phyloP scores from a whole-genome alignment of 805 yeast genomes.

The Lipomyces anomalus region DNA sequence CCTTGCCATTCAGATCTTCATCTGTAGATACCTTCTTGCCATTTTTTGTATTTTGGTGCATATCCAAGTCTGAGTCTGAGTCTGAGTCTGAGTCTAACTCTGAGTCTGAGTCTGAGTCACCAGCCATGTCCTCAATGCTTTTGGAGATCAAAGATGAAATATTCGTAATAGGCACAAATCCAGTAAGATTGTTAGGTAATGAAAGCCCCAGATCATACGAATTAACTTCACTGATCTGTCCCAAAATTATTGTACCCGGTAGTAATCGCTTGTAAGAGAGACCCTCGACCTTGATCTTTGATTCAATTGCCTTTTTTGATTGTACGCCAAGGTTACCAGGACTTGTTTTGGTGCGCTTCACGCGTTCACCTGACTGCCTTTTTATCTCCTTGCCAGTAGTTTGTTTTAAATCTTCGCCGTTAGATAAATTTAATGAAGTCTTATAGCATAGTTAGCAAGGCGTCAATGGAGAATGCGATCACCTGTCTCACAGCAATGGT shows the following conservation, averaged over 20 bases:
- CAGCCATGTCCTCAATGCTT: conserved; percentile 48
- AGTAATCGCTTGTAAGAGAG: conserved; percentile 56
- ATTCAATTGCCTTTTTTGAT: not conserved
- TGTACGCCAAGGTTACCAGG: conserved; percentile 5
- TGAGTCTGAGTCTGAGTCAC: conserved; percentile 40
- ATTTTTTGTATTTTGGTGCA: too few species aligned
- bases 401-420: too few species aligned
- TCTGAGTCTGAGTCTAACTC: conserved; percentile 35
- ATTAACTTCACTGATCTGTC: conserved; percentile 61
- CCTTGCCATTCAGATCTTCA: conserved; percentile 26
- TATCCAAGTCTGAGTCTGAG: too few species aligned
- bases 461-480: too few species aligned
- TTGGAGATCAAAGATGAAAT: conserved; percentile 59
- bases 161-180: conserved; percentile 69
- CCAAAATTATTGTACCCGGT: conserved; percentile 71
- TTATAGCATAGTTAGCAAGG: too few species aligned
- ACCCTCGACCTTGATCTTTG: conserved; percentile 40
- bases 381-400: not conserved
- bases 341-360: not conserved
- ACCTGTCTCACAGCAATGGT: too few species aligned
- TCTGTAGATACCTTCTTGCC: conserved; percentile 28
- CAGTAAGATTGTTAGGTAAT: conserved; percentile 74
- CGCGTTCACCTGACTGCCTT: not conserved
- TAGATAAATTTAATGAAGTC: too few species aligned
- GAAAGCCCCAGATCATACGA: conserved; percentile 62